Percentiles rank a stretch among this genome's conserved stretches.
These are phyloP conservation scores for Sherardia arvensis DNA, from an alignment of 257 asterid species.

Conservation along the genomic window DNA sequence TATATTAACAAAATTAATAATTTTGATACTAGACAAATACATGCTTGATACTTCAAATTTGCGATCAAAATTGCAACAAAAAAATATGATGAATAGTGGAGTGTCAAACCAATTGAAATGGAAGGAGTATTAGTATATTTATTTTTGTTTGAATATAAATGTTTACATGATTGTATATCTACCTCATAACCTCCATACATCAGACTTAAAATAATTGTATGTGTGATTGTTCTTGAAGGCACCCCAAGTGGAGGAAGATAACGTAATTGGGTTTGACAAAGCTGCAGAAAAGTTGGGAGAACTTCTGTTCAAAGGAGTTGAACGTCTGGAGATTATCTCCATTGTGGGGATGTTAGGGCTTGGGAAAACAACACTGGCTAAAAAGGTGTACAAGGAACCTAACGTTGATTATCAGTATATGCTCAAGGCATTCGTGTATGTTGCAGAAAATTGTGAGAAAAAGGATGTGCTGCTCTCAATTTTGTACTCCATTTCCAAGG, in stretches of 20 bases:
- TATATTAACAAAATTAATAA: no score
- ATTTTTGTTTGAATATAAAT: no score
- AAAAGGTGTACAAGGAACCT: constrained; percentile 14
- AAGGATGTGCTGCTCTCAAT: constrained; percentile 16
- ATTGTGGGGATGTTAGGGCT: constrained; percentile 16
- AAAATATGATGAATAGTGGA: no score
- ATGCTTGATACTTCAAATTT: no score
- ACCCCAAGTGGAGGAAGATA: constrained; percentile 5
- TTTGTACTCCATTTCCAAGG: background rate
- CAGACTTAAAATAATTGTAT: no score
- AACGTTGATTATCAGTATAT: constrained; percentile 9
- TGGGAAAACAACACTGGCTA: constrained; percentile 24
- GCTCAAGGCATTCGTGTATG: constrained; percentile 14
- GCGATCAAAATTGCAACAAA: no score
- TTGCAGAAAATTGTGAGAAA: constrained; percentile 9
- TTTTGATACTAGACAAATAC: no score
- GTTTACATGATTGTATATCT: no score
- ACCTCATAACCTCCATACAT: no score
- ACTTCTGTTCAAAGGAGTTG: background rate
- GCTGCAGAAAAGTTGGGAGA: background rate
- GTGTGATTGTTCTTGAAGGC: background rate
- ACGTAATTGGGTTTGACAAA: constrained; percentile 10
- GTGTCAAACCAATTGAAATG: no score
- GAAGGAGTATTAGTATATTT: no score
- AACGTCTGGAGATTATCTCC: background rate